Base-by-base conservation (phyloP, 305 asterid genomes). In the Solanum aculeatissimum region DNA sequence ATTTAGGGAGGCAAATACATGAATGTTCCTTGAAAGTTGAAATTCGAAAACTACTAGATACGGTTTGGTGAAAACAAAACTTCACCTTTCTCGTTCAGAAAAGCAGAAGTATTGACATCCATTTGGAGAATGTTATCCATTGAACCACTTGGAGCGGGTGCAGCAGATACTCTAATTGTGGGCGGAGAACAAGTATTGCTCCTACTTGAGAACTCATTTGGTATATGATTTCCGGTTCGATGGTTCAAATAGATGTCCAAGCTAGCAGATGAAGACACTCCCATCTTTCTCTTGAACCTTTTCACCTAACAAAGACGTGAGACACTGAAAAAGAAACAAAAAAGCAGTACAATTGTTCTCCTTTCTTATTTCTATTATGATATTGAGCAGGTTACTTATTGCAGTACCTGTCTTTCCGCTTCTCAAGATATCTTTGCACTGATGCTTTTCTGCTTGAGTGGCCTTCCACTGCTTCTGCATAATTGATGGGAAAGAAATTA, bases 271-370 rank as follows among this genome's bases (percentile, higher is more conserved):
- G 94, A 84, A 79, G 92, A 83, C 88, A 81, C 80, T 91, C 91
- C 97, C 82, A 89, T 92, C 95, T 88, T 97, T 87, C 92, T 93
- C 98, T 91, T 95, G 88, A 93, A 94, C 98, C 99, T 97, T 58
- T 58, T 95, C 97, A 93, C 91, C 98, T 93, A 92, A 90, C 97
- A 94, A 87, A 93, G 91, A 88, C 62, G 86, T 92, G 91, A 92
- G 97, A 87, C 90, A 86, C 92, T 84, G 66, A 57, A 80, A 86
- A 83, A 85, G 87, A 82, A 84, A 88, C 25, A 88, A 81, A 86
- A 86, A 85, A 81, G 87, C 84, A 84, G 87, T 62, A 83, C 66
- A 68, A 69, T 85, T 84, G 63, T 87, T 87, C 82, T 86, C 81
- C 84, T 58, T 85, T 87, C 81, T 74, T 83, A 83, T 84, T 53